Conservation (phyloP, 164 flowering plant species). For the Piper betle region DNA sequence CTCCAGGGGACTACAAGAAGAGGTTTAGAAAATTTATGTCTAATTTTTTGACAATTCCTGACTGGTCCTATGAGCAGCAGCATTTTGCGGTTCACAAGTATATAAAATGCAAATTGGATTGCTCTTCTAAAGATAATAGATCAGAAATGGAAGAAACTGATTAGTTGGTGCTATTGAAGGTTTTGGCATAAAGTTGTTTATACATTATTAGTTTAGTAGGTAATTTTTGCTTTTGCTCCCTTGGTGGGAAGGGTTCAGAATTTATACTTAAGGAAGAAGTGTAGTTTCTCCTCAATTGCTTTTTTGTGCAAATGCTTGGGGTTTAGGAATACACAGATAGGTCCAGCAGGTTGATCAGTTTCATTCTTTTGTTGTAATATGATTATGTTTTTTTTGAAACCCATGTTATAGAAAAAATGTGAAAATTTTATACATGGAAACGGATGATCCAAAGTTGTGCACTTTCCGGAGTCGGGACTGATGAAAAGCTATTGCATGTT, state of each 20-base stretch:
- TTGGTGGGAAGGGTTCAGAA: neutral
- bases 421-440: too few relatives aligned
- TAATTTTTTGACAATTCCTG: slow-evolving; percentile 64
- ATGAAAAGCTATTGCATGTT: too few relatives aligned
- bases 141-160: slow-evolving; percentile 7
- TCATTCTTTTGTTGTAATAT: neutral
- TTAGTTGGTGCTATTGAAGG: slow-evolving; percentile 2
- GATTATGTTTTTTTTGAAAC: neutral
- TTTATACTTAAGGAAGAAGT: neutral
- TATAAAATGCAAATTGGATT: slow-evolving; percentile 15
- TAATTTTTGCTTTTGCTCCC: neutral
- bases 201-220: neutral
- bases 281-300: slow-evolving; percentile 12
- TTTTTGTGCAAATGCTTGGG: slow-evolving; percentile 31
- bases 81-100: slow-evolving; percentile 25
- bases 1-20: slow-evolving; percentile 82
- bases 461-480: too few relatives aligned
- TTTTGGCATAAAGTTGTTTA: neutral
- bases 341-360: neutral
- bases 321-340: slow-evolving; percentile 8
- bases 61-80: slow-evolving; percentile 40
- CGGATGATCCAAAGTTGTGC: too few relatives aligned
- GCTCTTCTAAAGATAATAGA: slow-evolving; percentile 10
- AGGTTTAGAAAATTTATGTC: slow-evolving; percentile 87
- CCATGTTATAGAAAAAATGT: neutral